Evolutionary conservation across 2,329 filamentous ascomycete species (phyloP), one percentile per base, ranked within the genome.

Genomic region (Colletotrichum liriopes): DNA sequence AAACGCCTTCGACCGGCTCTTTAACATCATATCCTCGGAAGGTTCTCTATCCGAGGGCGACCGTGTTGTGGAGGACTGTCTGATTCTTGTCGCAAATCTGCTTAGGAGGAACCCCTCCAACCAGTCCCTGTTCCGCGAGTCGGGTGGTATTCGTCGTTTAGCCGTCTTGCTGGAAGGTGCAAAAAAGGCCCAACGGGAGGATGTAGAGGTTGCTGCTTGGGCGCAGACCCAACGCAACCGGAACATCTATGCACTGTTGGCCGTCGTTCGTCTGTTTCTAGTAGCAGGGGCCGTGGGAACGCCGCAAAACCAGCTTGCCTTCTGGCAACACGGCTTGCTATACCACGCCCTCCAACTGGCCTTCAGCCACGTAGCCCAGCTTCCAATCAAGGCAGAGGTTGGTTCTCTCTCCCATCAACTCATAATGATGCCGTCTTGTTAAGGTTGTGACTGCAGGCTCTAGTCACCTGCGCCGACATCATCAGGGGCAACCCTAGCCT

Each of bases 111-210:
- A 98, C 79, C 86, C 92, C 1, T 96, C 95, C 2, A 99, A 99
- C 78, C 96, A 99, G 81, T 94, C 94, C 14, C 91, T 96, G 67
- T 98, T 99, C 81, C 90, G 96, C 68, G 96, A 99, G 80, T 96
- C 94, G 55, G 95, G 94, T 1, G 95, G 93, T 78, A 91, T 97
- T 18, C 87, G 89, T 29, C 92, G 91, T 76, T 85, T 98, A 59
- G 88, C 92, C 20, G 88, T 88, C 47, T 85, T 98, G 43, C 85
- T 98, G 26, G 87, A 89, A 77, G 86, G 89, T 74, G 86, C 88
- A 65, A 84, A 88, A 73, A 83, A 88, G 75, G 85, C 87, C 69
- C 83, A 86, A 67, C 86, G 87, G 49, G 84, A 87, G 23, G 86
- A 87, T 32, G 86, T 87, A 60, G 90, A 92, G 73, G 86, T 93